Base-by-base conservation (phyloP, 2,329 filamentous ascomycete genomes). In the Aschersonia sp. region DNA sequence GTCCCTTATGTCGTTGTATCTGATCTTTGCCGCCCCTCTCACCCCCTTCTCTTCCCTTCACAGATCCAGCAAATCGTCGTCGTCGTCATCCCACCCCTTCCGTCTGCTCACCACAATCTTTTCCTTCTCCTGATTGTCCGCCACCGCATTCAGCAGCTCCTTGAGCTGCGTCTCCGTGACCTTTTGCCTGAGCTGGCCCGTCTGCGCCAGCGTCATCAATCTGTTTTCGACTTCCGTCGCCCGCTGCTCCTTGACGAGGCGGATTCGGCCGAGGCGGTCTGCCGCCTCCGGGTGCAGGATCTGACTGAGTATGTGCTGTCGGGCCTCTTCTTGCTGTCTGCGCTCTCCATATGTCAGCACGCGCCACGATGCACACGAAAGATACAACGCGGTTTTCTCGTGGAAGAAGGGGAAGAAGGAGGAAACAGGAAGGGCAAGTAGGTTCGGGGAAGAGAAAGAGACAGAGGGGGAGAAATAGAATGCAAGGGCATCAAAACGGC, bases 201-300 rank as follows among this genome's bases (percentile, higher is more conserved):
- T 78, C 59, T 88, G 80, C 50, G 92, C 90, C 49, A 98, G 78
- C 80, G 83, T 88, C 65, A 98, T 89, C 49, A 98, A 77, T 46
- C 90, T 71, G 73, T 94, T 89, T 71, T 98, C 92, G 49, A 98
- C 79, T 59, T 96, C 88, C 52, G 76, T 78, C 37, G 92, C 92
- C 58, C 92, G 86, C 57, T 83, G 82, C 63, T 89, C 87, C 69
- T 97, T 97, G 61, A 98, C 92, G 51, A 98, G 81, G 35, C 90
- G 84, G 68, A 98, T 97, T 55, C 92, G 87, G 49, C 87, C 87
- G 1, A 98, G 77, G 11, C 92, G 85, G 69, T 98, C 92, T 51
- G 87, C 85, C 14, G 92, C 92, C 60, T 90, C 87, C 55, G 92
- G 92, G 58, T 89, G 83, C 52, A 98, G 86, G 70, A 98, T 97